Percentiles rank a stretch among this genome's conserved stretches.
phyloP scores from a whole-genome alignment of 352 stramenopile genomes.

The Phytophthora sp. region DNA sequence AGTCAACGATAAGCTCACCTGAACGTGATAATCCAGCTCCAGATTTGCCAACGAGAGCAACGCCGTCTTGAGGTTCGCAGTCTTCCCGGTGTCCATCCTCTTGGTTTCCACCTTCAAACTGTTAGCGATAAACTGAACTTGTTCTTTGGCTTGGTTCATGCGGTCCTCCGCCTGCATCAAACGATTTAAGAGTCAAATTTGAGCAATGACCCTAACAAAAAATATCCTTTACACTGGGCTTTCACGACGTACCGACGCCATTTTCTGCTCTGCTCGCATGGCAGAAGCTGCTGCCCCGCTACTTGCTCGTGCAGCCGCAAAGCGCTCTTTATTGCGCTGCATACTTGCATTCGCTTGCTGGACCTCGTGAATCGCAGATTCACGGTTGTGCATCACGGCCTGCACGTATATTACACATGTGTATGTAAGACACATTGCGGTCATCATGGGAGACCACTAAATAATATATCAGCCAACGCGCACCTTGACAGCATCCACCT shows the following conservation, averaged over 20 bases:
- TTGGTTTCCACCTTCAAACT: conserved; percentile 88
- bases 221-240: too few species aligned
- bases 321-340: conserved; percentile 90
- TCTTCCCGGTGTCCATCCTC: conserved; percentile 83
- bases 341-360: conserved; percentile 90
- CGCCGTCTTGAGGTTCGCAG: conserved; percentile 78
- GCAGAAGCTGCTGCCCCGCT: conserved; percentile 84
- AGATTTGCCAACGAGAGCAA: conserved; percentile 80
- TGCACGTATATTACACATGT: too few species aligned
- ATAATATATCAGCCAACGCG: background rate
- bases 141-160: conserved; percentile 87
- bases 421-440: conserved; percentile 5
- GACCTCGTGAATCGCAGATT: conserved; percentile 86
- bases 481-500: conserved; percentile 89
- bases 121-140: conserved; percentile 89
- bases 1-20: conserved; percentile 44
- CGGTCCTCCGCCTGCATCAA: conserved; percentile 73
- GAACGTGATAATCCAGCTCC: conserved; percentile 82
- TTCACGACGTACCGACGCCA: conserved; percentile 66
- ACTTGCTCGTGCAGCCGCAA: conserved; percentile 82
- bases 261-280: conserved; percentile 89
- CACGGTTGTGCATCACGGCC: conserved; percentile 87
- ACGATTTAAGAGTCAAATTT: conserved; percentile 2
- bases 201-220: background rate
- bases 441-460: background rate